Evolutionary conservation across 129 eudicot species (phyloP), one percentile per base, ranked within the genome.

Genomic region (Artemisia annua): DNA sequence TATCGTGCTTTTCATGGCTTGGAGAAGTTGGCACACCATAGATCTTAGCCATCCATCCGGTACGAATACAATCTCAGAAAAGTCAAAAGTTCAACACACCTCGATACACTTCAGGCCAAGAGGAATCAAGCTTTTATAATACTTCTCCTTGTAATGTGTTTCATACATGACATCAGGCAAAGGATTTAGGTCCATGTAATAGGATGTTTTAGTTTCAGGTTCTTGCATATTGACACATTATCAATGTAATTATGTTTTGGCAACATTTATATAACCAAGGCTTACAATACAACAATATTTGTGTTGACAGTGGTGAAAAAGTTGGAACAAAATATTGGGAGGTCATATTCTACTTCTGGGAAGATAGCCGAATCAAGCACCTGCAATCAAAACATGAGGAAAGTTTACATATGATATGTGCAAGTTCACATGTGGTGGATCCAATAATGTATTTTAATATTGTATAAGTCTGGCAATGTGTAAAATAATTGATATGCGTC

Each of bases 291-390:
- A n/a, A n/a, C n/a, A n/a, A 94, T 88, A 71, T 86, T 94, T 66
- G 75, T 88, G 79, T 70, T 63, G 54, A 74, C 70, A 24, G 87
- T 70, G 67, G 93, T 80, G 83, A 87, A 90, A 80, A 90, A 90
- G 82, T 94, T 90, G 84, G 97, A 97, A 79, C 98, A 94, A 77
- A 94, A 90, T 11, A 94, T 94, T 22, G 98, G 98, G 77, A 94
- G 84, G 85, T 90, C 96, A 72, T 75, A 94, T 71, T 86, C 93
- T 80, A 85, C 87, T 75, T 84, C 84, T 1, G 98, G 98, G 75
- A 90, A 90, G 7, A 86, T 81, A 44, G 90, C 97, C 62, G 90
- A 79, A 77, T 94, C 98, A 69, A 94, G 76, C 32, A 94, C 98
- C 97, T 94, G 85, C 71, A 83, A 17, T 55, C 72, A 63, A 55